Evolutionary conservation across 1,284 basidiomycete species (phyloP), one percentile per base, ranked within the genome.

Genomic region (Vanrija sp.): DNA sequence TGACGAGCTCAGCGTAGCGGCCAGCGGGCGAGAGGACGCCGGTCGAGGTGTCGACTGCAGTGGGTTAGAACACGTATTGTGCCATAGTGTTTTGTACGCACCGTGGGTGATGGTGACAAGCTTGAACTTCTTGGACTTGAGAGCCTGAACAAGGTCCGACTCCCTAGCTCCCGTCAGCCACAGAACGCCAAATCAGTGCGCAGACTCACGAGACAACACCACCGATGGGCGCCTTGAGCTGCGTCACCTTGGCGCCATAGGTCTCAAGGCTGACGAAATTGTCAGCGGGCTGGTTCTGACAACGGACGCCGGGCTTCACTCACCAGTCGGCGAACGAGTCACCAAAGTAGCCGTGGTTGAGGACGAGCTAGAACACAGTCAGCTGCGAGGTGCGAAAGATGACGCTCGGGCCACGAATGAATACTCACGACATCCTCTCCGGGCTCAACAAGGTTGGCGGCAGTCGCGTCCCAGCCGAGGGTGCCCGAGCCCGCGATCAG

Each of bases 401-500:
- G 34, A 14, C 14, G 10, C 34, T 2, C 14, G 34, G 34, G 4
- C 34, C 34, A 6, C 28, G 6, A 18, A 7, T n/a, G 26, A 3
- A 7, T 38, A 66, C 67, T 62, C 44, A 96, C 84, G 12, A 82
- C 89, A 54, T 87, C 82, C 65, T 96, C 90, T 49, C 86, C 88
- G 1, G 83, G 81, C 76, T 84, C 81, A 23, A 95, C 80, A 45
- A 96, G 81, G 75, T 97, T 96, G 26, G 88, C 83, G 0, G 86
- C 85, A 40, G 89, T 86, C 16, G 70, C 71, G 56, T 79, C 80
- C 92, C 94, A 96, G 34, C 94, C 94, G 39, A 98, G 80, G 3
- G 94, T 98, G n/a, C 94, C 94, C 49, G 87, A 89, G 2, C 95
- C 95, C 28, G 92, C 85, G 52, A 96, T 87, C 65, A 97, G 79